phyloP scores from a whole-genome alignment of 73 alveolate genomes.

The Stentor coeruleus region DNA sequence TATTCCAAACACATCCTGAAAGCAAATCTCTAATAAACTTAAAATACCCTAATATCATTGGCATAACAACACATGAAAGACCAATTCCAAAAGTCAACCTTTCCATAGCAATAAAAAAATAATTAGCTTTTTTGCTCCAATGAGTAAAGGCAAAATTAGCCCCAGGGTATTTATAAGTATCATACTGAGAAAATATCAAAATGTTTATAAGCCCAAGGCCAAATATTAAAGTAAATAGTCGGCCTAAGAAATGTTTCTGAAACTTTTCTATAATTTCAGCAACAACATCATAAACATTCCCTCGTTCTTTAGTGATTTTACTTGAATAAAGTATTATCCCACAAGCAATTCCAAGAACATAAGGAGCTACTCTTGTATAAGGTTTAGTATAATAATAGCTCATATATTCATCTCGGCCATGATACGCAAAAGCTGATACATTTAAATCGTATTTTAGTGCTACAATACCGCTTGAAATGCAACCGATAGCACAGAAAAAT shows the following conservation, averaged over 20 bases:
- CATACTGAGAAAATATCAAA: slow-evolving; percentile 31
- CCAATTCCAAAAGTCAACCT: slow-evolving; percentile 41
- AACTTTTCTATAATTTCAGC: not conserved
- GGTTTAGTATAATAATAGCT: not conserved
- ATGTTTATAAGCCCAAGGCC: slow-evolving; percentile 1
- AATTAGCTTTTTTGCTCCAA: slow-evolving; percentile 7
- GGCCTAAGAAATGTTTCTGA: not conserved
- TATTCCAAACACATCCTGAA: slow-evolving; percentile 16
- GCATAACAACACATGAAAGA: slow-evolving; percentile 13
- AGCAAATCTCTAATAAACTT: slow-evolving; percentile 14
- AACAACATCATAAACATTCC: not conserved
- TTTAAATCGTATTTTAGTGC: not conserved
- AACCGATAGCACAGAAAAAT: slow-evolving; percentile 1
- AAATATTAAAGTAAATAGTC: not conserved
- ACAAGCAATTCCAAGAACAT: not conserved
- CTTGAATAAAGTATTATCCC: slow-evolving; percentile 30
- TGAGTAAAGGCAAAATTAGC: not conserved
- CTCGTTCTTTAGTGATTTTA: not conserved
- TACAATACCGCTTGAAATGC: not conserved
- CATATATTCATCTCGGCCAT: not conserved
- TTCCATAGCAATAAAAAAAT: slow-evolving; percentile 16
- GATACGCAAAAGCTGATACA: not conserved
- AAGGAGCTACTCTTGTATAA: not conserved
- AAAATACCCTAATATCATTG: slow-evolving; percentile 26
- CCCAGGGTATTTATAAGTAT: slow-evolving; percentile 1